Evolutionary conservation across 306 rosid species (phyloP), one percentile per base, ranked within the genome.

Genomic region (Crotalaria pallida): DNA sequence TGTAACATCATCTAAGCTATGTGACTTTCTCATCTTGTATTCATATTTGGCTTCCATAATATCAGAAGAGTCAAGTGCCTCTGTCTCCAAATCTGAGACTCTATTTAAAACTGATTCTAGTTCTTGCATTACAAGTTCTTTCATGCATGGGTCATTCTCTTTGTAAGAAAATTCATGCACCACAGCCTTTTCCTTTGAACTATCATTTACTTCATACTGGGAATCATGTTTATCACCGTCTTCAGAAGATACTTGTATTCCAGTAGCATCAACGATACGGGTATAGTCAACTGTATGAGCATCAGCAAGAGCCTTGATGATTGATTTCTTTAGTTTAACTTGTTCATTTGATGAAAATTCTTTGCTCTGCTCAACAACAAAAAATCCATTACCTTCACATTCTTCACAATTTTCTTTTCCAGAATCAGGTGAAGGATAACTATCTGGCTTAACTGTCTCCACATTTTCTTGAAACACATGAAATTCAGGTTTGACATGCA

Each of bases 91-190:
- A 49, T 83, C 89, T 11, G 78, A 81, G 72, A 84, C 73, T 36
- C 72, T 58, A 69, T 61, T 81, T 57, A 94, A 84, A 62, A 92
- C 96, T 10, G 84, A 91, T 56, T 91, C 97, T 65, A 94, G 56
- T 66, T 94, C 99, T 78, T 84, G 75, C 91, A 87, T 68, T 72
- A 90, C 82, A 63, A 84, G 79, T 71, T 88, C 92, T 82, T 79
- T 85, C 13, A 86, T 72, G 66, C 75, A 77, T 10, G 70, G 33
- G 56, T 19, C 87, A 67, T 69, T 78, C 22, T 73, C 81, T 56
- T 72, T 55, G 19, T 75, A 48, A 60, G 77, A 31, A 59, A 34
- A 15, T 61, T 85, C 78, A 40, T 66, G 66, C 27, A 76, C 62
- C 53, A 27, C 66, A 22, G 29, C 33, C 27, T 66, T 80, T 44